phyloP scores from a whole-genome alignment of 129 eudicot species.

The Tanacetum coccineum region DNA sequence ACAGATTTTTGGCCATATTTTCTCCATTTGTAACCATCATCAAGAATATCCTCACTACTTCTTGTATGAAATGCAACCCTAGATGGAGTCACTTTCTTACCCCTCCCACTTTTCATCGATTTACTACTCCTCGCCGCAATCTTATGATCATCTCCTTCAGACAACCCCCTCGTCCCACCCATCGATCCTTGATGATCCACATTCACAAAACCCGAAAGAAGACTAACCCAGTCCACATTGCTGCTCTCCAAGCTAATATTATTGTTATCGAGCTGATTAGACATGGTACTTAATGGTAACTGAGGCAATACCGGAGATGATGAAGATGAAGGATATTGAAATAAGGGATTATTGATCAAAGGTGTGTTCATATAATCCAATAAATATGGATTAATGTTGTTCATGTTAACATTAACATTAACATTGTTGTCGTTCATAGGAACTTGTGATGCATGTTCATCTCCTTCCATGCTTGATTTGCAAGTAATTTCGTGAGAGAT shows the following conservation, averaged over 20 bases:
- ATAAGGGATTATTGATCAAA: slow-evolving; percentile 24
- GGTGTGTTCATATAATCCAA: slow-evolving; percentile 28
- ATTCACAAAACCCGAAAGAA: slow-evolving; percentile 35
- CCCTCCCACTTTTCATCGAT: slow-evolving; percentile 38
- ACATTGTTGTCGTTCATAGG: slow-evolving; percentile 26
- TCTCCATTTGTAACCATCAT: slow-evolving; percentile 97
- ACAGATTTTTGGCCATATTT: slow-evolving; percentile 97
- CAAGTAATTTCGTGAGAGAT: background rate
- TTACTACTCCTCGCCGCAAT: slow-evolving; percentile 15
- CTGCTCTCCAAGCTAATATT: slow-evolving; percentile 33
- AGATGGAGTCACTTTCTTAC: slow-evolving; percentile 69
- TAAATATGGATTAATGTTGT: slow-evolving; percentile 19
- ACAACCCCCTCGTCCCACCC: slow-evolving; percentile 6
- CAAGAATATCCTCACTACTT: slow-evolving; percentile 85
- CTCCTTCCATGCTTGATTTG: slow-evolving; percentile 54
- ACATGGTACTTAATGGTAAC: slow-evolving; percentile 13
- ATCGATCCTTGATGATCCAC: slow-evolving; percentile 4
- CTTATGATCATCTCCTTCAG: slow-evolving; percentile 23
- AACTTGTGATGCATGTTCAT: slow-evolving; percentile 31
- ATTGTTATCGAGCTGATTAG: slow-evolving; percentile 22
- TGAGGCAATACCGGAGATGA: slow-evolving; percentile 32
- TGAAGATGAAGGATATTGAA: slow-evolving; percentile 23
- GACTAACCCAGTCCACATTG: slow-evolving; percentile 61
- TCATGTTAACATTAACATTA: slow-evolving; percentile 15
- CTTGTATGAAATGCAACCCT: slow-evolving; percentile 96